Evolutionary conservation across 2,329 filamentous ascomycete genomes (phyloP).

Genomic region (Cytospora piceae): DNA sequence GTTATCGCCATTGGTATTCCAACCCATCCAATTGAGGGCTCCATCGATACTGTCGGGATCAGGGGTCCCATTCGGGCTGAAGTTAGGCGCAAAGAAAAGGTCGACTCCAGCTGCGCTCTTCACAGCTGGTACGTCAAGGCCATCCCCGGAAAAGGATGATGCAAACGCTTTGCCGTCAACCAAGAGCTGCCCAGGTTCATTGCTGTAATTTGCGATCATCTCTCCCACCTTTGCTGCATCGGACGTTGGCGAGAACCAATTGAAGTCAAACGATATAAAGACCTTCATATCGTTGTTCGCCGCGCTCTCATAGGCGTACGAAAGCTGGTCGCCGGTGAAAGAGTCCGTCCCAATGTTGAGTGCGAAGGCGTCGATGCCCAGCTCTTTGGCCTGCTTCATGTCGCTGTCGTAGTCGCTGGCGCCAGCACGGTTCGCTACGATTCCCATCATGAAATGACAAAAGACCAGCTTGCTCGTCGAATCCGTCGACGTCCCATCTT

Average conservation of each 20-base stretch:
- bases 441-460: slow-evolving; percentile 31
- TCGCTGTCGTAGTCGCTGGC: slow-evolving; percentile 30
- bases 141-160: slow-evolving; percentile 56
- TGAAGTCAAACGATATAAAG: slow-evolving; percentile 58
- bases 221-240: slow-evolving; percentile 46
- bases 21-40: slow-evolving; percentile 44
- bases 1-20: slow-evolving; percentile 51
- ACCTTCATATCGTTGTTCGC: slow-evolving; percentile 53
- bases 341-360: slow-evolving; percentile 42
- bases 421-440: slow-evolving; percentile 27
- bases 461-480: slow-evolving; percentile 29
- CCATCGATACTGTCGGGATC: slow-evolving; percentile 47
- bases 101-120: slow-evolving; percentile 45
- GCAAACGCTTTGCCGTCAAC: slow-evolving; percentile 55
- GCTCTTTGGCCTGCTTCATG: slow-evolving; percentile 29
- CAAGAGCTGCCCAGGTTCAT: slow-evolving; percentile 49
- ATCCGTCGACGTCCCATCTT: slow-evolving; percentile 15
- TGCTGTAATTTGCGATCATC: slow-evolving; percentile 51
- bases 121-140: slow-evolving; percentile 48
- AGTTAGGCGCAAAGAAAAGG: slow-evolving; percentile 56
- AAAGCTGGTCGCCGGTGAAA: slow-evolving; percentile 50
- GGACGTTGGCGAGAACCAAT: slow-evolving; percentile 29
- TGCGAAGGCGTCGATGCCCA: slow-evolving; percentile 39
- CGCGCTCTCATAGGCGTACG: slow-evolving; percentile 52
- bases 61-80: slow-evolving; percentile 45